Conservation (phyloP, 768 basidiomycete species). For the Boletellus sp. region DNA sequence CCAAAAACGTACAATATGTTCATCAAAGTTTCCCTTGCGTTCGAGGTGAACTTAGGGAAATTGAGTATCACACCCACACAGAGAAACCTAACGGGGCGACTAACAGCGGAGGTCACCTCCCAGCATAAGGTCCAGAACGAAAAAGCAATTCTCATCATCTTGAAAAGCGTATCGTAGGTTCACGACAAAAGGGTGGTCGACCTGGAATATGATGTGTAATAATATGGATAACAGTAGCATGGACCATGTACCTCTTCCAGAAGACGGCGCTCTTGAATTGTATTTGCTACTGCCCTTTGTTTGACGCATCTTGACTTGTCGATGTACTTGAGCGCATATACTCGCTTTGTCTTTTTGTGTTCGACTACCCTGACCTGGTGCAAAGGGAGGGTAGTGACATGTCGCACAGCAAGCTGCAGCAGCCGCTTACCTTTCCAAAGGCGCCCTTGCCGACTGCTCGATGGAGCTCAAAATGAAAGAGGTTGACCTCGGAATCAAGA, state of each 20-base stretch:
- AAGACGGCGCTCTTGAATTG: slow-evolving; percentile 89
- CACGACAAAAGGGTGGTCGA: slow-evolving; percentile 86
- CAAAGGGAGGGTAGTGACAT: neutral
- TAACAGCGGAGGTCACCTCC: slow-evolving; percentile 90
- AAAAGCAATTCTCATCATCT: slow-evolving; percentile 97
- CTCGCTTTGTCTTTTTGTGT: slow-evolving; percentile 87
- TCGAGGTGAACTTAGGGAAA: slow-evolving; percentile 73
- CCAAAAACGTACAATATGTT: slow-evolving; percentile 82
- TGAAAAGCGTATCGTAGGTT: slow-evolving; percentile 96
- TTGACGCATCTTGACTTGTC: slow-evolving; percentile 90
- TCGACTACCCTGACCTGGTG: slow-evolving; percentile 91
- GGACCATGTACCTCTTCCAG: slow-evolving; percentile 75
- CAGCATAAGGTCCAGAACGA: slow-evolving; percentile 94
- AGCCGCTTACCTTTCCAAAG: slow-evolving; percentile 81
- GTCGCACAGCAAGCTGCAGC: neutral
- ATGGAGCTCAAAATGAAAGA: slow-evolving; percentile 96
- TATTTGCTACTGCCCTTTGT: slow-evolving; percentile 88
- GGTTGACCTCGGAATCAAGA: slow-evolving; percentile 78
- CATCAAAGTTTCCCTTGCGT: slow-evolving; percentile 59
- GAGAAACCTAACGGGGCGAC: slow-evolving; percentile 28
- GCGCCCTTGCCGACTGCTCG: slow-evolving; percentile 95
- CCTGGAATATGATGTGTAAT: slow-evolving; percentile 36
- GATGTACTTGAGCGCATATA: slow-evolving; percentile 97
- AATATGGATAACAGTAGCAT: slow-evolving; percentile 8
- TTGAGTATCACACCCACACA: neutral